A percentile compares a stretch with the other conserved stretches of the same genome.
phyloP scores from a whole-genome alignment of 2,329 filamentous ascomycete genomes.

The Fusarium mangiferae region DNA sequence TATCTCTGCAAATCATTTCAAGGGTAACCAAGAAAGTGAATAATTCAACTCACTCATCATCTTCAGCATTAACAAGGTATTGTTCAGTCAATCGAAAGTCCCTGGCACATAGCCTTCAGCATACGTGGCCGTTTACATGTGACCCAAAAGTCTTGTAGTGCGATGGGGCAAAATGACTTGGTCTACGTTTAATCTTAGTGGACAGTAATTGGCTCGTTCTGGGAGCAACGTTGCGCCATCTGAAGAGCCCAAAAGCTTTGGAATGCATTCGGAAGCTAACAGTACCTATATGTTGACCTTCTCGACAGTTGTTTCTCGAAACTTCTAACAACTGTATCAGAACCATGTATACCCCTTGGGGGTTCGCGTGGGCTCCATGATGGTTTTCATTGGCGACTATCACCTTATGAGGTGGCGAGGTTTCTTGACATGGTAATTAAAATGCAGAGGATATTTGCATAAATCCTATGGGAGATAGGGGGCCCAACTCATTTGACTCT shows the following conservation, averaged over 20 bases:
- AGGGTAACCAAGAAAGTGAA: background rate
- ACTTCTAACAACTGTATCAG: background rate
- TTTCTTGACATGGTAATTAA: background rate
- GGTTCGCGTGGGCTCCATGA: background rate
- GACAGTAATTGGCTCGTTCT: background rate
- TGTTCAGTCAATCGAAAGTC: background rate
- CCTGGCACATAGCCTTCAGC: no score
- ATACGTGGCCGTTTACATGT: no score
- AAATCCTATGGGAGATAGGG: background rate
- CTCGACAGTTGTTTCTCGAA: background rate
- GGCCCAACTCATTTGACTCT: no score
- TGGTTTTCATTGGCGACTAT: no score
- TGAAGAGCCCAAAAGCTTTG: background rate
- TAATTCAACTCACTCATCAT: accelerated
- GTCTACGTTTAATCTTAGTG: background rate
- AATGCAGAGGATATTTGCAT: background rate
- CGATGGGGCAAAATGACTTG: no score
- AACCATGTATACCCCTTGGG: background rate
- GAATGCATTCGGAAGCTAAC: background rate
- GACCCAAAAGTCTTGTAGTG: background rate
- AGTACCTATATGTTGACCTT: background rate
- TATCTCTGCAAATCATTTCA: background rate
- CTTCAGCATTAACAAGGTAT: background rate
- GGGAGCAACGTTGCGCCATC: no score
- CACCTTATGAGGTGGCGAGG: no score